Evolutionary conservation across 192 early-diverging fungal genomes (phyloP).

Genomic region (Cladochytrium replicatum): DNA sequence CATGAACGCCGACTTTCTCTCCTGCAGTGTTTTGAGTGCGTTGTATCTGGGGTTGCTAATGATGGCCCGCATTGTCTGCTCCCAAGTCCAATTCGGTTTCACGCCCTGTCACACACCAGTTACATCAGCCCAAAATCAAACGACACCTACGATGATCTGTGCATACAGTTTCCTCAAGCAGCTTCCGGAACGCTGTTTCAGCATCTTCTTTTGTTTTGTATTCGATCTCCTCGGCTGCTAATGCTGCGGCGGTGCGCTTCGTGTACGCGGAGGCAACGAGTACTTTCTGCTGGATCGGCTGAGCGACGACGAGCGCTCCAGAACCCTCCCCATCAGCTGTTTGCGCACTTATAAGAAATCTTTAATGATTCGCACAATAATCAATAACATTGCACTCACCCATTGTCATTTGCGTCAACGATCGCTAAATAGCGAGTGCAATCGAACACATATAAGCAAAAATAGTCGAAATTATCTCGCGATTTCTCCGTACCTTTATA

Average conservation of each 20-base stretch:
- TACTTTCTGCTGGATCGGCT: too few species aligned
- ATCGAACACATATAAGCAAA: not conserved
- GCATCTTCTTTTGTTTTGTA: constrained; percentile 74
- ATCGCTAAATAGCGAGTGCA: too few species aligned
- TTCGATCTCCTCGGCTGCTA: too few species aligned
- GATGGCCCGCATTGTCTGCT: constrained; percentile 76
- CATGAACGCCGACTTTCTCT: constrained; percentile 76
- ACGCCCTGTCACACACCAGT: constrained; percentile 47
- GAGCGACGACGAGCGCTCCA: too few species aligned
- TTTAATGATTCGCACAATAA: too few species aligned
- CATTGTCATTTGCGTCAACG: too few species aligned
- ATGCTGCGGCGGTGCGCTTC: too few species aligned
- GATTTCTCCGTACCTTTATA: constrained; percentile 35
- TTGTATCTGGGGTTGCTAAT: constrained; percentile 78
- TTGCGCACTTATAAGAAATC: too few species aligned
- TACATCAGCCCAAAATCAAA: not conserved
- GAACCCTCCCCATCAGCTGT: too few species aligned
- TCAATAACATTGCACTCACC: too few species aligned
- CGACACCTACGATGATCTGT: not conserved
- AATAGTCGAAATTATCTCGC: not conserved
- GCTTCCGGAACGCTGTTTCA: constrained; percentile 59
- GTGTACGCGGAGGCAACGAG: too few species aligned
- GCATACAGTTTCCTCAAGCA: constrained; percentile 62
- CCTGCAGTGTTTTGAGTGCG: constrained; percentile 63
- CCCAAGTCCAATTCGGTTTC: constrained; percentile 81